phyloP scores from a whole-genome alignment of 352 stramenopile genomes.

The Phytophthora pisi region DNA sequence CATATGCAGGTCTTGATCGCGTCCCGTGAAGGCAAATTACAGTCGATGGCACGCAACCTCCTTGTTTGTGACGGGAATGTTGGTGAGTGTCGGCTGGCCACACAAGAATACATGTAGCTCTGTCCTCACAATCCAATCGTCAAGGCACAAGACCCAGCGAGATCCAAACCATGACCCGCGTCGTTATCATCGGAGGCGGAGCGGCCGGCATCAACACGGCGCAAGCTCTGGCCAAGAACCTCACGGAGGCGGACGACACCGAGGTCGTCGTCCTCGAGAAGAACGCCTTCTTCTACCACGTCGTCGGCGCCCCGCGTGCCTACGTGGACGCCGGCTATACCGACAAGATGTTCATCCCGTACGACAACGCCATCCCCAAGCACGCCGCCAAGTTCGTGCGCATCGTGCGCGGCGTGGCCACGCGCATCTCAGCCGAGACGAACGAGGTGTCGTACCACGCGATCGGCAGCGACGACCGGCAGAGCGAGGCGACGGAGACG shows the following conservation, averaged over 20 bases:
- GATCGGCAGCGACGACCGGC: constrained; percentile 38
- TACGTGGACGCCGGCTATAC: constrained; percentile 56
- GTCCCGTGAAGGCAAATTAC: too few relatives aligned
- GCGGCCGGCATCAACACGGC: constrained; percentile 54
- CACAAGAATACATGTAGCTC: too few relatives aligned
- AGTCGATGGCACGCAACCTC: too few relatives aligned
- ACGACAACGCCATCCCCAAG: constrained; percentile 62
- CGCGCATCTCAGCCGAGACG: constrained; percentile 23
- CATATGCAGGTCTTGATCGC: too few relatives aligned
- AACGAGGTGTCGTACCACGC: constrained; percentile 49
- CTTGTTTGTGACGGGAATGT: too few relatives aligned
- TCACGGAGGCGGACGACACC: constrained; percentile 43
- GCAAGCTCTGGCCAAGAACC: constrained; percentile 44
- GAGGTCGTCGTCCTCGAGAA: constrained; percentile 71
- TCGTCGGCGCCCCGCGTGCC: constrained; percentile 52
- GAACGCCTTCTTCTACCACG: constrained; percentile 53
- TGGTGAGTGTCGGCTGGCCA: too few relatives aligned
- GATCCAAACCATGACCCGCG: constrained; percentile 27
- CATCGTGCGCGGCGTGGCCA: constrained; percentile 50
- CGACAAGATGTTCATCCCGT: constrained; percentile 70
- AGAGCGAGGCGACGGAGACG: constrained; percentile 29
- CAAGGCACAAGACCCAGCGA: not conserved
- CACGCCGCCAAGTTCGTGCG: constrained; percentile 35
- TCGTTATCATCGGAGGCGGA: constrained; percentile 67
- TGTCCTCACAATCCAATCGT: too few relatives aligned